Evolutionary conservation across 352 stramenopile species (phyloP).

Genomic region (Phytopythium sindhum): DNA sequence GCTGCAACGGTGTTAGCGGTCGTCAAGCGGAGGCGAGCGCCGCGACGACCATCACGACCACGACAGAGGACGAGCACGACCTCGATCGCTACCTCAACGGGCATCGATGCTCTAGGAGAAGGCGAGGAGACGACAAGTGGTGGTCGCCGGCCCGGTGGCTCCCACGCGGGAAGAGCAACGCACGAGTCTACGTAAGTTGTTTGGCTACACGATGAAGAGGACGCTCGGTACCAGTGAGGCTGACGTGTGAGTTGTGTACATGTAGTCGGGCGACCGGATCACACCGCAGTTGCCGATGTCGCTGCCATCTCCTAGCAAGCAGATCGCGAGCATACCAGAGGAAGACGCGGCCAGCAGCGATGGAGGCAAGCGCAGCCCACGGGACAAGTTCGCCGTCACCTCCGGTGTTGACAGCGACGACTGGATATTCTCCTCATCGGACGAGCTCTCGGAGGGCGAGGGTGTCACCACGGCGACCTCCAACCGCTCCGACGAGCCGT

Average conservation of each 20-base stretch:
- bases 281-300: background rate
- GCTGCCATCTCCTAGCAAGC: conserved; percentile 8
- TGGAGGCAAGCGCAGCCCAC: background rate
- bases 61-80: background rate
- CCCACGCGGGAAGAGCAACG: conserved; percentile 11
- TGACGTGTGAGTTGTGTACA: background rate
- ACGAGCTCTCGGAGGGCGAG: conserved; percentile 1
- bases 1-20: background rate
- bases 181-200: conserved; percentile 28
- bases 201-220: background rate
- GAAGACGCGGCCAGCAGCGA: conserved; percentile 1
- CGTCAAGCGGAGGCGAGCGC: conserved; percentile 1
- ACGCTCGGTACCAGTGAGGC: background rate
- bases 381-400: background rate
- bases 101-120: background rate
- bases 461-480: too few species aligned
- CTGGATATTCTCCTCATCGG: conserved; percentile 12
- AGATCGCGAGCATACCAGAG: conserved; percentile 7
- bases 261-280: conserved; percentile 3
- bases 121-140: background rate
- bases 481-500: background rate
- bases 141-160: conserved; percentile 22
- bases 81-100: background rate
- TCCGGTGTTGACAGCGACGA: conserved; percentile 3
- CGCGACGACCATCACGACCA: background rate